Base-by-base conservation (phyloP, 768 basidiomycete genomes). In the Rubroboletus pulcherrimus region DNA sequence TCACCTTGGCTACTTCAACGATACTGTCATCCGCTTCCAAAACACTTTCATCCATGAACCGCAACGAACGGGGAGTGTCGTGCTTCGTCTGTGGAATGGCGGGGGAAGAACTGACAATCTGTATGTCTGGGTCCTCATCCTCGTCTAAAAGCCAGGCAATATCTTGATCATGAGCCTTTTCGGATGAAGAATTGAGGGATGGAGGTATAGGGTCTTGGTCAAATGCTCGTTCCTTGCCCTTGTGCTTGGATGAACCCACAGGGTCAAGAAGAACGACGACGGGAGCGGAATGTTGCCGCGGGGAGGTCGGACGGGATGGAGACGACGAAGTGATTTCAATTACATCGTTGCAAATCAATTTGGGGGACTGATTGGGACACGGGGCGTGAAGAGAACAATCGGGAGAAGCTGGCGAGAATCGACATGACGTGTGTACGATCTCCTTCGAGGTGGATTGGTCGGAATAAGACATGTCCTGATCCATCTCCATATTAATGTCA, bases 71-170 rank as follows among this genome's bases (percentile, higher is more conserved):
- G 47, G 50, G 24, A 45, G 53, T 19, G 40, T 29, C 50, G 43
- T 48, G 29, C 38, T 50, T 50, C 57, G 46, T 50, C 57, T 51
- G 51, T 45, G 55, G 54, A 53, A 31, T 14, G 29, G 67, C 40
- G 9, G 82, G 82, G 4, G 84, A 77, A 21, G 84, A 84, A 48
- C 74, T 72, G n/a, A 81, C 47, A 38, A 85, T 78, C 54, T 77
- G 75, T 59, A 85, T 72, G 42, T 76, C 73, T 10, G 74, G 75
- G 43, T 86, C 75, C n/a, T 78, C 85, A 49, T 87, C 85, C 54
- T 84, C 85, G 26, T 83, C 84, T 10, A 88, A 67, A 21, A 89
- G 72, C 86, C 86, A 88, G 2, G 81, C 78, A 72, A 88, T 84
- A 61, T 77, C 77, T 46, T 76, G 68, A 37, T 74, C 66, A 17